These are phyloP conservation scores for Fusarium penzigii DNA, from an alignment of 2,329 filamentous ascomycete genomes.

Conservation along the genomic window DNA sequence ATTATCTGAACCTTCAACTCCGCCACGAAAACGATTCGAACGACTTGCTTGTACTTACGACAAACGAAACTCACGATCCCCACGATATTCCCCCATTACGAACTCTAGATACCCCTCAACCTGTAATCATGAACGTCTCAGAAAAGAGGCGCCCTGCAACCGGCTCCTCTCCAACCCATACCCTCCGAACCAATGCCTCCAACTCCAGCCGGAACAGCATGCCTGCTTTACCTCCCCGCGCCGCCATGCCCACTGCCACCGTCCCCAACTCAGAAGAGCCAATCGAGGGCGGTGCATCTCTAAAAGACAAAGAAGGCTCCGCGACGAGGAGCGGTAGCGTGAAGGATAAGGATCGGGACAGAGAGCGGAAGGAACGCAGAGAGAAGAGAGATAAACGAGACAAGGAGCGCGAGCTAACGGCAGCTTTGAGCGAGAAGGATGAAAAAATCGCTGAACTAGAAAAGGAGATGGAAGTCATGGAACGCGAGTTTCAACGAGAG, in stretches of 20 bases:
- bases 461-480: conserved; percentile 53
- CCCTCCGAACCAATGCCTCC: conserved; percentile 25
- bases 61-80: conserved; percentile 5
- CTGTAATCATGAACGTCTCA: conserved; percentile 39
- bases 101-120: not conserved
- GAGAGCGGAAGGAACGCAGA: conserved; percentile 28
- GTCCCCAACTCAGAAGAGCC: conserved; percentile 26
- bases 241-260: conserved; percentile 28
- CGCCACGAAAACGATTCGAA: conserved; percentile 30
- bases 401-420: conserved; percentile 28
- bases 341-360: conserved; percentile 32
- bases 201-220: conserved; percentile 33
- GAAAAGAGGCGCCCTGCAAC: conserved; percentile 46
- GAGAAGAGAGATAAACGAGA: conserved; percentile 27
- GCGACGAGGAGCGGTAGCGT: conserved; percentile 36
- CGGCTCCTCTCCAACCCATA: conserved; percentile 26
- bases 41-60: conserved; percentile 8
- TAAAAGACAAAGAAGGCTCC: conserved; percentile 27
- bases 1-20: conserved; percentile 28
- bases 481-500: conserved; percentile 54
- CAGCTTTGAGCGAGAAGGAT: conserved; percentile 48
- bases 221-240: conserved; percentile 34
- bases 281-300: conserved; percentile 27
- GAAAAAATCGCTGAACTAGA: conserved; percentile 54
- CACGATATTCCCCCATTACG: conserved; percentile 4